A percentile compares a stretch with the other conserved stretches of the same genome.
These are phyloP conservation scores for Saturnispora ahearnii DNA, from an alignment of 805 yeast species.

Conservation along the genomic window DNA sequence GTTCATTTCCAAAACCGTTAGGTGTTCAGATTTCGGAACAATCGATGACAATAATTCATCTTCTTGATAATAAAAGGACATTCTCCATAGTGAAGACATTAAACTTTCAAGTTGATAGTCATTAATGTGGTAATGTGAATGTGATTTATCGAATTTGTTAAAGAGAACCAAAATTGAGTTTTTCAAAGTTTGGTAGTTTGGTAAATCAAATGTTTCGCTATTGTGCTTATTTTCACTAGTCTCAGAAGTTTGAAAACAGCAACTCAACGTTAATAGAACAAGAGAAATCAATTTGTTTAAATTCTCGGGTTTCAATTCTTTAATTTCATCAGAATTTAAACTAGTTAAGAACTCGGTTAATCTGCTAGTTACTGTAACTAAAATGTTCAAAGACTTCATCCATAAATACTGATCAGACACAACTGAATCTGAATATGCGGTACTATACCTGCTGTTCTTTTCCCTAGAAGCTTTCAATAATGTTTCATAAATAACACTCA, in stretches of 20 bases:
- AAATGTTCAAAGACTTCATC: conserved; percentile 39
- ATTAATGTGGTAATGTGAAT: background rate
- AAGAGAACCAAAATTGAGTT: conserved; percentile 27
- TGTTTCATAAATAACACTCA: conserved; percentile 38
- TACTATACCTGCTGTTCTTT: conserved; percentile 29
- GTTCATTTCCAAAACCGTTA: conserved; percentile 1
- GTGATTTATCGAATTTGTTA: conserved; percentile 25
- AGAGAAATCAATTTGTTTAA: conserved; percentile 31
- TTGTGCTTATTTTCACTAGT: background rate
- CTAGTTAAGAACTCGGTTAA: conserved; percentile 21
- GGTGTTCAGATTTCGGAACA: background rate
- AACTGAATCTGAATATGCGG: conserved; percentile 40
- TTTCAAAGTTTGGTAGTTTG: conserved; percentile 33
- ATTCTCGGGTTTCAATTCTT: conserved; percentile 13
- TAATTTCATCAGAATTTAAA: background rate
- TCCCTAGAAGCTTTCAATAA: conserved; percentile 44
- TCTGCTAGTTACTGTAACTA: conserved; percentile 29
- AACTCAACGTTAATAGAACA: conserved; percentile 33
- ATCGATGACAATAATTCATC: conserved; percentile 32
- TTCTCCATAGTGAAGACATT: conserved; percentile 42
- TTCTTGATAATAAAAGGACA: conserved; percentile 50
- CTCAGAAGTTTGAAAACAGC: conserved; percentile 31
- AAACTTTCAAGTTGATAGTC: conserved; percentile 32
- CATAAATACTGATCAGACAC: conserved; percentile 34
- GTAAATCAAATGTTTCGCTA: conserved; percentile 12